These are phyloP conservation scores for Talaromyces sp. DNA, from an alignment of 2,329 filamentous ascomycete species.

Conservation along the genomic window DNA sequence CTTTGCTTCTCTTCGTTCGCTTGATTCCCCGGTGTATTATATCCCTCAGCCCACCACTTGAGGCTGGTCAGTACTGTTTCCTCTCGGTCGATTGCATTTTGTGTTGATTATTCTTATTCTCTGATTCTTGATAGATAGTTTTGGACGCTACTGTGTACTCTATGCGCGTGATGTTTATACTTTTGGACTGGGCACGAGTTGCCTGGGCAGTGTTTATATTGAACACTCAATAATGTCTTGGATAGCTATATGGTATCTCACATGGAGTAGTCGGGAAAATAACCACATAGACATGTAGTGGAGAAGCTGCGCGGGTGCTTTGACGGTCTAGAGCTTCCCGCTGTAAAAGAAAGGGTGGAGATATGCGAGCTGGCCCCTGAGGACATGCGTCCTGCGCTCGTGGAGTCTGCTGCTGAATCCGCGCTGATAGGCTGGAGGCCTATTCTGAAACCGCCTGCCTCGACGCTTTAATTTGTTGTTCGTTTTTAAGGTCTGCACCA, in stretches of 20 bases:
- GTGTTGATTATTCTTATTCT: background rate
- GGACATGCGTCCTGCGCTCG: background rate
- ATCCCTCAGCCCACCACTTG: background rate
- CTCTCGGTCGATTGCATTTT: constrained; percentile 15
- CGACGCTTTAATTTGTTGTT: constrained; percentile 4
- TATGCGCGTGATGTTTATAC: constrained; percentile 15
- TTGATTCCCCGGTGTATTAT: constrained; percentile 18
- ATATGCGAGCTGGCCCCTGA: constrained; percentile 3
- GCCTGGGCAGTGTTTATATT: background rate
- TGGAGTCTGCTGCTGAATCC: background rate
- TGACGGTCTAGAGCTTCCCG: background rate
- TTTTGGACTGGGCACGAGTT: background rate
- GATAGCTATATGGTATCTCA: background rate
- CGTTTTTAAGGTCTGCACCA: background rate
- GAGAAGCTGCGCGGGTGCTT: background rate
- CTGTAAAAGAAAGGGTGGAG: background rate
- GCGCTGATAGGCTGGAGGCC: background rate
- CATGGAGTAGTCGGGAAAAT: background rate
- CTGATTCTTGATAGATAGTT: constrained; percentile 16
- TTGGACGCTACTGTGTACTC: constrained; percentile 13
- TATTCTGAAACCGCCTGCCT: background rate
- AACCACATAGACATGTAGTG: background rate
- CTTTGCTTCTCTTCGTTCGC: constrained; percentile 9
- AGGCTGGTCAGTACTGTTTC: constrained; percentile 9
- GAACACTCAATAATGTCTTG: background rate